Evolutionary conservation across 2,329 filamentous ascomycete genomes (phyloP).

Genomic region (Coniochaeta pulveracea): DNA sequence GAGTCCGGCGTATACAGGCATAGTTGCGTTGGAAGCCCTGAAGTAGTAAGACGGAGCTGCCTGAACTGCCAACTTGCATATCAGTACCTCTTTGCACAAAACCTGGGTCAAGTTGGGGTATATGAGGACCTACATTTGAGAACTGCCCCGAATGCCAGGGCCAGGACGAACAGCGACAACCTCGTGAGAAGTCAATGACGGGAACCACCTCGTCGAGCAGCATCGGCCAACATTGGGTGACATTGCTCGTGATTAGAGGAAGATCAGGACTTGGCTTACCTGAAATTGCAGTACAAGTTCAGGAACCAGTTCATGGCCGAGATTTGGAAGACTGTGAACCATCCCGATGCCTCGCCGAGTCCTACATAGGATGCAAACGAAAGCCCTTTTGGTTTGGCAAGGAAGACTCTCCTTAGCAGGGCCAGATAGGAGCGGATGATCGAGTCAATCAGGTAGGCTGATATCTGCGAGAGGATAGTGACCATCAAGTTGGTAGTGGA

Average conservation of each 20-base stretch:
- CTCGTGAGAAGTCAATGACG: too few species aligned
- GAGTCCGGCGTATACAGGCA: conserved; percentile 11
- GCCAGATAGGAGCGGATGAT: conserved; percentile 6
- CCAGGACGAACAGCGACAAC: conserved; percentile 5
- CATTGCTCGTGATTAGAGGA: too few species aligned
- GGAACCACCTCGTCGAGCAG: too few species aligned
- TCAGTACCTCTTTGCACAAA: neutral
- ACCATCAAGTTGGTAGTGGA: conserved; percentile 8
- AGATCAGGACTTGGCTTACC: conserved; percentile 1
- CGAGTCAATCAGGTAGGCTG: conserved; percentile 6
- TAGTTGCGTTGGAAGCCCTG: conserved; percentile 4
- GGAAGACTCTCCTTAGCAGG: conserved; percentile 4
- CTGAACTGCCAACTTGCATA: conserved; percentile 6
- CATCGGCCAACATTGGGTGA: too few species aligned
- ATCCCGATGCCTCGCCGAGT: conserved; percentile 4
- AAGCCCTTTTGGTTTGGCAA: neutral
- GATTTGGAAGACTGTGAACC: conserved; percentile 6
- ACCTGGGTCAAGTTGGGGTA: too few species aligned
- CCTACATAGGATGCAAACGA: conserved; percentile 7
- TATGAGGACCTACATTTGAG: conserved; percentile 8
- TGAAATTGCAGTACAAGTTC: conserved; percentile 6
- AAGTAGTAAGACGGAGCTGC: conserved; percentile 10
- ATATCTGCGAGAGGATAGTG: conserved; percentile 7
- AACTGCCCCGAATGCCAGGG: conserved; percentile 7
- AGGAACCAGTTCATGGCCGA: conserved; percentile 6